A percentile compares a stretch with the other conserved stretches of the same genome.
Conservation (phyloP, 352 stramenopile species). For the Phytophthora boehmeriae region DNA sequence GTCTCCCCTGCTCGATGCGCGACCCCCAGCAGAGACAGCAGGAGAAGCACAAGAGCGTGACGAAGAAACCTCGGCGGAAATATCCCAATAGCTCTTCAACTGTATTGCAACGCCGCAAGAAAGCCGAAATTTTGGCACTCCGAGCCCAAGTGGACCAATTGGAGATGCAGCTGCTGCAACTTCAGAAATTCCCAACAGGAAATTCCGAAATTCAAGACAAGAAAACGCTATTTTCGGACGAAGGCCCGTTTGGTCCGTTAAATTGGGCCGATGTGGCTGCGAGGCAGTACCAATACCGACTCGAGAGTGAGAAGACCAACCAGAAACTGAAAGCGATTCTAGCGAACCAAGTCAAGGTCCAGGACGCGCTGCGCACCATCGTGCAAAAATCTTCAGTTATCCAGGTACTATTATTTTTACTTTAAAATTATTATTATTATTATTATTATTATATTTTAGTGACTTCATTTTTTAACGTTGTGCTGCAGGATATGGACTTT, state of each 20-base stretch:
- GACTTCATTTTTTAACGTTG: too few relatives aligned
- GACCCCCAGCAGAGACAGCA: conserved; percentile 24
- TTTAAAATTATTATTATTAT: not conserved
- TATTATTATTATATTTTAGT: not conserved
- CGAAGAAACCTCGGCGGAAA: conserved; percentile 17
- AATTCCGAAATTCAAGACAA: conserved; percentile 2
- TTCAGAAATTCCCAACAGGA: conserved; percentile 8
- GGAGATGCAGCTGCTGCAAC: conserved; percentile 19
- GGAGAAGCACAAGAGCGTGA: conserved; percentile 3
- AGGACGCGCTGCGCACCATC: conserved; percentile 8
- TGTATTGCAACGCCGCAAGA: conserved; percentile 31
- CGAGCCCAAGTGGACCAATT: conserved; percentile 22
- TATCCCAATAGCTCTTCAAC: conserved; percentile 31
- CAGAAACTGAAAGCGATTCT: conserved; percentile 24
- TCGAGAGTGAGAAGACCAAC: conserved; percentile 26
- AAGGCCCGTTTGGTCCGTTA: not conserved
- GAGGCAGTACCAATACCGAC: conserved; percentile 8
- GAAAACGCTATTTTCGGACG: not conserved
- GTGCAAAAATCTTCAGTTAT: conserved; percentile 18
- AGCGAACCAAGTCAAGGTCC: conserved; percentile 24
- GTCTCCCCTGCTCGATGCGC: not conserved
- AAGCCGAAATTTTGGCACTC: conserved; percentile 32
- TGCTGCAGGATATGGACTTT: conserved; percentile 26
- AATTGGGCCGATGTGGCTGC: conserved; percentile 16
- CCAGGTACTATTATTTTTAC: not conserved